Percentiles rank a stretch among this genome's conserved stretches.
phyloP scores from a whole-genome alignment of 2,329 filamentous ascomycete species.

The Beauveria caledonica region DNA sequence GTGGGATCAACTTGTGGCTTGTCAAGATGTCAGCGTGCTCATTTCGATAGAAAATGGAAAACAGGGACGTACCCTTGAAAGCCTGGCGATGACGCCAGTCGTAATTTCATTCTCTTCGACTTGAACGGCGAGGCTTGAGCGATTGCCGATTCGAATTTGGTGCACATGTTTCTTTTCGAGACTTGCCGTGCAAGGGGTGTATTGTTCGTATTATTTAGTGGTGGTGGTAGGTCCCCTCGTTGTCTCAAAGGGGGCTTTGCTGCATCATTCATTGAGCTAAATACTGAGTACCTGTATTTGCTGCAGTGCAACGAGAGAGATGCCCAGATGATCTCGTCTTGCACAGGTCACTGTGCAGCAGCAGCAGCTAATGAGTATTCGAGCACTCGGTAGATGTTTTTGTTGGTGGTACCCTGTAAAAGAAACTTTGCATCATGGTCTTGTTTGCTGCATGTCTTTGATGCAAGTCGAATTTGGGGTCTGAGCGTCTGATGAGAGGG shows the following conservation, averaged over 20 bases:
- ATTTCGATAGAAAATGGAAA: neutral
- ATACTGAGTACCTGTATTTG: too few relatives aligned
- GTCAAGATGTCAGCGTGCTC: neutral
- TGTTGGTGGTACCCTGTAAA: too few relatives aligned
- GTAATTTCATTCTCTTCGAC: constrained; percentile 6
- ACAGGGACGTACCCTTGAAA: neutral
- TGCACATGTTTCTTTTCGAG: neutral
- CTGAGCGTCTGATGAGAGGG: neutral
- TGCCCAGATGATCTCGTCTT: neutral
- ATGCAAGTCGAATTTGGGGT: neutral
- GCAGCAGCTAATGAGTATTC: neutral
- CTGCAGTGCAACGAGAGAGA: constrained; percentile 2
- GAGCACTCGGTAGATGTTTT: neutral
- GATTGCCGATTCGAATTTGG: neutral
- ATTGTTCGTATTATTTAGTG: neutral
- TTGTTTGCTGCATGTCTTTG: constrained; percentile 8
- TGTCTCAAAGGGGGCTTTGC: neutral
- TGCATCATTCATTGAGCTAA: neutral
- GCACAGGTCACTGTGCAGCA: neutral
- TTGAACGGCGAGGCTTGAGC: neutral
- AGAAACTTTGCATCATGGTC: neutral
- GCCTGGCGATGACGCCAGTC: constrained; percentile 9
- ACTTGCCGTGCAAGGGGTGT: neutral
- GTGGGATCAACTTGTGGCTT: neutral
- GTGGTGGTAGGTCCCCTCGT: neutral